Evolutionary conservation across 2,329 filamentous ascomycete species (phyloP), one percentile per base, ranked within the genome.

Genomic region (Sporothrix pallida): DNA sequence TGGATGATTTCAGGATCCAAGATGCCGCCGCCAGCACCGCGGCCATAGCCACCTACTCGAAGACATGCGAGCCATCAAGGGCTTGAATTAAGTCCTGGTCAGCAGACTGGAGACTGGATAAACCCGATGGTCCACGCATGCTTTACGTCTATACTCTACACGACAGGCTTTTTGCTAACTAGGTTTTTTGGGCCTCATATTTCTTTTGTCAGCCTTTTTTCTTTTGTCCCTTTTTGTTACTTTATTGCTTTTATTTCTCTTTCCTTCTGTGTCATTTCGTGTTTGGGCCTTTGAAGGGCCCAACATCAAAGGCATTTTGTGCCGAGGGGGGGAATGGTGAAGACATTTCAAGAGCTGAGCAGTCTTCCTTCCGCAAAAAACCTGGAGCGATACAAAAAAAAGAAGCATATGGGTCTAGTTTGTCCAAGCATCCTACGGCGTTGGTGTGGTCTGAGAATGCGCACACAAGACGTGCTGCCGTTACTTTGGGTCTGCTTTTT

Each of bases 301-400:
- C 31, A 37, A 37, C 31, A 37, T 37, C 9, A 9, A 12, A 3
- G 50, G 37, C n/a, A 13, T 72, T 62, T 26, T 48, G 46, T 37
- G 7, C 13, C 62, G 52, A 78, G 17, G 58, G 15, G 48, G 75
- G 78, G 78, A 80, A 72, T 46, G 58, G 69, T 71, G 77, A 80
- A 82, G 82, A 84, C 83, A 82, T 78, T 84, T 88, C 86, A 88
- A 88, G 86, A 84, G 86, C 86, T 88, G 86, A 88, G 82, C 81
- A 78, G 84, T 86, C 85, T 86, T 85, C 82, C 75, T 73, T 60
- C 44, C 62, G 23, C n/a, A 9, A 48, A 20, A 26, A 65, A 48
- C 44, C 42, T 48, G 42, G 42, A 48, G 42, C 42, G 37, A 48
- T 67, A 63, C 37, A 26, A 67, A 20, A 67, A 26, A 12, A 65